Evolutionary conservation across 306 rosid genomes (phyloP), one percentile per base, ranked within the genome.

Genomic region (Senna tora): DNA sequence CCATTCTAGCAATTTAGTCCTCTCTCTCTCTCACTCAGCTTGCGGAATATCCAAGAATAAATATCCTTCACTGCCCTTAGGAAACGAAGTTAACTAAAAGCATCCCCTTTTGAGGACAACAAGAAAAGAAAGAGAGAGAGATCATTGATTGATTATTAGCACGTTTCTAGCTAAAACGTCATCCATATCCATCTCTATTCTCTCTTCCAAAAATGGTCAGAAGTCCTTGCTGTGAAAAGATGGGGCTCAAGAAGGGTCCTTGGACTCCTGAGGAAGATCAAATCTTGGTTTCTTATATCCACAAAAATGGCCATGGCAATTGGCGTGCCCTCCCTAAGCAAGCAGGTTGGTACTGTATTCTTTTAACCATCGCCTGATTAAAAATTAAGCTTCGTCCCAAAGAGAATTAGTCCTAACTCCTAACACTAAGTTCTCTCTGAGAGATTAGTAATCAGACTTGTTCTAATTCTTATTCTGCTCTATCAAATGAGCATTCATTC

Each of bases 271-370:
- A 92, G 41, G 97, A 92, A 80, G 96, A 92, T 74, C 79, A 83
- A 62, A 78, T 86, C 49, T 82, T 92, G 65, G 68, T 47, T 2
- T 81, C 87, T 12, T 88, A 69, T 56, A 75, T 92, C 47, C 68
- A 80, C 4, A 82, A 72, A 17, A 43, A 84, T 69, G 96, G 96
- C 51, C 97, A 89, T 80, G 76, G 61, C 10, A 92, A 87, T 45
- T 92, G 97, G 97, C 90, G 97, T 55, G 92, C 97, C 47, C 97
- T 92, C 17, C 97, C 97, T 0, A 89, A 89, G 50, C 88, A 81
- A 74, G 92, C 97, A 6, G 96, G 97, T 89, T 73, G 72, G 42
- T 32, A n/a, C n/a, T n/a, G n/a, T n/a, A n/a, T n/a, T n/a, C n/a
- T n/a, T n/a, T n/a, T n/a, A n/a, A n/a, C n/a, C n/a, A n/a, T n/a